phyloP scores from a whole-genome alignment of 2,329 filamentous ascomycete genomes.

The Xylariaceae sp. region DNA sequence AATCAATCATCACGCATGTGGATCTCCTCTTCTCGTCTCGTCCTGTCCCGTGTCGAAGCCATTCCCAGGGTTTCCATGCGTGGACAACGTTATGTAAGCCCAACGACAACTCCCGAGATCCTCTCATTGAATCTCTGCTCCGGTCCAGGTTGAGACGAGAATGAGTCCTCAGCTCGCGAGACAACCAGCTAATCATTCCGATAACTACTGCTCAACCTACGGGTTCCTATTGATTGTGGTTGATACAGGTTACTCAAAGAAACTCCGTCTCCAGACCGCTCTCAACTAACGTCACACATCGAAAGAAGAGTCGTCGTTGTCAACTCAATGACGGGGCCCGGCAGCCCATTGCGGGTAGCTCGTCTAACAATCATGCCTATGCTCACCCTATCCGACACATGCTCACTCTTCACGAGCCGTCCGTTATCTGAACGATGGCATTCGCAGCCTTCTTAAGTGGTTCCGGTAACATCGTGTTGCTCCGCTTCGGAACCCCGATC shows the following conservation, averaged over 20 bases:
- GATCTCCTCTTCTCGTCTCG: neutral
- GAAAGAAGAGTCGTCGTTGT: constrained; percentile 1
- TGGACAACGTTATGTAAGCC: neutral
- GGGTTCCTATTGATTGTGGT: neutral
- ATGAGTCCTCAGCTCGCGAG: neutral
- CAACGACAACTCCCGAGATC: neutral
- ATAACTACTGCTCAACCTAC: neutral
- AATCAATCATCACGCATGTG: too few species aligned
- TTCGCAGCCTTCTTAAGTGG: constrained; percentile 16
- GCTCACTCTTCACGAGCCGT: constrained; percentile 4
- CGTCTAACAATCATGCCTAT: neutral
- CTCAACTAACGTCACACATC: constrained; percentile 10
- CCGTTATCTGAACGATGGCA: constrained; percentile 9
- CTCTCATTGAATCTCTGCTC: neutral
- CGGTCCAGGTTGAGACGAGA: too few species aligned
- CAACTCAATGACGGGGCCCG: constrained; percentile 18
- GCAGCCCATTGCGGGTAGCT: constrained; percentile 9
- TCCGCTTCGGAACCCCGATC: constrained; percentile 23
- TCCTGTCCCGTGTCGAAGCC: neutral
- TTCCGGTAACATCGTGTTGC: constrained; percentile 20
- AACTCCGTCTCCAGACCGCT: neutral
- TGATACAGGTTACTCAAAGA: neutral
- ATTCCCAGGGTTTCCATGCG: too few species aligned
- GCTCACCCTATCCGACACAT: constrained; percentile 6
- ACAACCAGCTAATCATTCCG: neutral